Percentiles rank a stretch among this genome's conserved stretches.
Conservation (phyloP, 2,329 filamentous ascomycete genomes). For the Dendrostoma leiphaemia region DNA sequence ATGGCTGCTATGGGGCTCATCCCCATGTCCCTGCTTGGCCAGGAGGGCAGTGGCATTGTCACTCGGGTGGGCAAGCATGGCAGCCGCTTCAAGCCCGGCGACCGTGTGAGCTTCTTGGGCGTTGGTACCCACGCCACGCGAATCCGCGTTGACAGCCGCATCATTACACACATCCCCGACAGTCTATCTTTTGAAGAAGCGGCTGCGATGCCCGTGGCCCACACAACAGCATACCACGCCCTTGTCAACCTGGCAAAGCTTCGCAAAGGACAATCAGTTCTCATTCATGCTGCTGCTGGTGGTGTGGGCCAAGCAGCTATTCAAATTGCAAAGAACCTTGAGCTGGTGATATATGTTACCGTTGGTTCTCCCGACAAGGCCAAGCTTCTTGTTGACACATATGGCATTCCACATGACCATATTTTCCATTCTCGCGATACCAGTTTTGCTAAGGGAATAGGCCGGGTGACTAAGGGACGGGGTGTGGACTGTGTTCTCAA, state of each 20-base stretch:
- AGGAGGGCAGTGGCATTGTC: constrained; percentile 1
- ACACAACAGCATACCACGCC: constrained; percentile 26
- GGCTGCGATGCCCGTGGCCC: constrained; percentile 21
- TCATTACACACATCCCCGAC: constrained; percentile 14
- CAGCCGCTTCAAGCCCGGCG: too few relatives aligned
- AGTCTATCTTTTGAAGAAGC: constrained; percentile 15
- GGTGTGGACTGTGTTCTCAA: constrained; percentile 32
- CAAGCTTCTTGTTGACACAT: constrained; percentile 7
- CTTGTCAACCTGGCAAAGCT: constrained; percentile 24
- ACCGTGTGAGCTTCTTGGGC: too few relatives aligned
- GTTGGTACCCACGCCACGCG: too few relatives aligned
- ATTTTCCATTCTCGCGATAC: constrained; percentile 26
- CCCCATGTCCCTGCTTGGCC: neutral
- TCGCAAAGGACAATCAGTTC: constrained; percentile 18
- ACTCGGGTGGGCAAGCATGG: too few relatives aligned
- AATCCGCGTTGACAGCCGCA: neutral
- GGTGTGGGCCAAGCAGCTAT: constrained; percentile 16
- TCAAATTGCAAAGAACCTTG: constrained; percentile 15
- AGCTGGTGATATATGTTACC: constrained; percentile 17
- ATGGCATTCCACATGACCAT: constrained; percentile 23
- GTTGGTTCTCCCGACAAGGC: constrained; percentile 14
- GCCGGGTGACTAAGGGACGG: constrained; percentile 21
- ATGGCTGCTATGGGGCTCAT: constrained; percentile 7
- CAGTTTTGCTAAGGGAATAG: constrained; percentile 27
- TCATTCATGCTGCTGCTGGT: constrained; percentile 22